These are phyloP conservation scores for Botryotinia convoluta DNA, from an alignment of 2,329 filamentous ascomycete species.

Conservation along the genomic window DNA sequence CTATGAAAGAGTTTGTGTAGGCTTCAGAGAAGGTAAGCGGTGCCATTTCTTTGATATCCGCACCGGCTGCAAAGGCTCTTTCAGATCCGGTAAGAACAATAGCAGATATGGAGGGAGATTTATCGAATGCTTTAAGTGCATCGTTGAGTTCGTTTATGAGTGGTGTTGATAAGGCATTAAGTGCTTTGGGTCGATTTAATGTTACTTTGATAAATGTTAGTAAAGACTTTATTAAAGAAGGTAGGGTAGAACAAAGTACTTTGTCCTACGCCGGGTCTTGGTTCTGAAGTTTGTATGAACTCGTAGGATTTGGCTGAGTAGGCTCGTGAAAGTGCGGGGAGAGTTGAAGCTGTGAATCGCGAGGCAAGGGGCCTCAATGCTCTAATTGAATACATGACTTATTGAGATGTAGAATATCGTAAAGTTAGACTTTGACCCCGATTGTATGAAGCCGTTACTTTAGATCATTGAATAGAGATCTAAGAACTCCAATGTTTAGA, in stretches of 20 bases:
- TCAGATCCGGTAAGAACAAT: slow-evolving; percentile 86
- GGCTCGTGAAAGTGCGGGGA: slow-evolving; percentile 34
- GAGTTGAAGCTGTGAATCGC: slow-evolving; percentile 32
- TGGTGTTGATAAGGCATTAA: slow-evolving; percentile 89
- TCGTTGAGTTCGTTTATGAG: slow-evolving; percentile 87
- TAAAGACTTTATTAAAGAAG: neutral
- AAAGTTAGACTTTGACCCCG: neutral
- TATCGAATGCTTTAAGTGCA: slow-evolving; percentile 69
- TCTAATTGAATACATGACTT: slow-evolving; percentile 36
- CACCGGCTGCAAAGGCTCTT: slow-evolving; percentile 90
- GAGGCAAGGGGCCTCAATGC: slow-evolving; percentile 36
- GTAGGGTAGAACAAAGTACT: slow-evolving; percentile 51
- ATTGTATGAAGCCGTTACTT: neutral
- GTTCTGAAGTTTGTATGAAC: slow-evolving; percentile 76
- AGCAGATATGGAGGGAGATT: slow-evolving; percentile 65
- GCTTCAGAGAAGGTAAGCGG: slow-evolving; percentile 84
- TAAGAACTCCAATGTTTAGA: neutral
- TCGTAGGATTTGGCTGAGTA: slow-evolving; percentile 58
- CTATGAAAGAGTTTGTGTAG: slow-evolving; percentile 90
- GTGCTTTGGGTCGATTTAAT: slow-evolving; percentile 88
- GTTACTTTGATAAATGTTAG: slow-evolving; percentile 59
- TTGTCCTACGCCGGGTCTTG: slow-evolving; percentile 85
- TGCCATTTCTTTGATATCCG: slow-evolving; percentile 99
- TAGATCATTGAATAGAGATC: neutral
- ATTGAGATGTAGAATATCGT: neutral